Base-by-base conservation (phyloP, 2,329 filamentous ascomycete species). In the Penicillium sp. region DNA sequence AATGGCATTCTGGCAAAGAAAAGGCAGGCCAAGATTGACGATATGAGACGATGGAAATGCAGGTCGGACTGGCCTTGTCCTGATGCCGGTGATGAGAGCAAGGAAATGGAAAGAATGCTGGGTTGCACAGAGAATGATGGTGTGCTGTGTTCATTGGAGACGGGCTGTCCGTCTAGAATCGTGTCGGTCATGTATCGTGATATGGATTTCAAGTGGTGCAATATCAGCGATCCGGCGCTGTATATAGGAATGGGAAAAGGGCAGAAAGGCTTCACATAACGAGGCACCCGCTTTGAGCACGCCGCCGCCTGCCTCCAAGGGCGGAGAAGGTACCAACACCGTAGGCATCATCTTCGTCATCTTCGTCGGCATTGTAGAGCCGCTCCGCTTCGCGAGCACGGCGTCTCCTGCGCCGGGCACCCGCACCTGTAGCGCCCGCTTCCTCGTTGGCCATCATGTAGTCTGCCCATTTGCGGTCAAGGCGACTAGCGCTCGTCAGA, bases 381-480 rank as follows among this genome's bases (percentile, higher is more conserved):
- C 87, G 79, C 66, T 90, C 87, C 5, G 91, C 90, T 68, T 95
- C 90, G 42, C 92, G 81, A 2, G 90, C 90, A 53, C 92, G 80
- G 44, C 91, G 81, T 57, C 91, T 79, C 52, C 92, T 78, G 47
- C 91, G 79, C 48, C 91, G 79, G 2, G 81, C 77, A 5, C 88
- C 90, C 2, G 76, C 78, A 33, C 72, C 74, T 10, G 66, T 63
- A 2, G 82, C 81, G 2, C 87, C 88, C 0, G 88, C 89, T 68
- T 96, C 92, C 70, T 96, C 90, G 45, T 83, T 89, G 14, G 89
- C 86, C 74, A 95, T 89, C 91, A 96, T 96, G 70, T 90, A 95
- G 48, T 95, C 88, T 0, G 88, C 87, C 92, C 92, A 97, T 69
- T 92, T 95, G 57, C 86, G 81, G 76, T 96, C 92, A 18, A 97